A percentile compares a stretch with the other conserved stretches of the same genome.
Evolutionary conservation across 202 grass and related monocot species (phyloP).

Genomic region (Zizania palustris): DNA sequence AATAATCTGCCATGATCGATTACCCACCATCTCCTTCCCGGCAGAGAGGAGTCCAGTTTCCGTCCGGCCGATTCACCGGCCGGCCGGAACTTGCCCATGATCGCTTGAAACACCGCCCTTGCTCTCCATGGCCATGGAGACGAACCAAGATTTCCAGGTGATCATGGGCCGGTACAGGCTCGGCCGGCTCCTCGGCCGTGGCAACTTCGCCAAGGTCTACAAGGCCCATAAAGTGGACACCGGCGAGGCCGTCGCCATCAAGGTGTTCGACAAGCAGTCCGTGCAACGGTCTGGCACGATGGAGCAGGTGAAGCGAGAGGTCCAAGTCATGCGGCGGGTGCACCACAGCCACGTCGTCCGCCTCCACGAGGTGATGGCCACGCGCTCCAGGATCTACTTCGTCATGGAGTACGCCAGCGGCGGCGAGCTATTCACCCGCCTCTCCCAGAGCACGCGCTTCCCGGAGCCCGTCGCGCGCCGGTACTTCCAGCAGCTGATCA

Average conservation of each 20-base stretch:
- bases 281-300: slow-evolving; percentile 49
- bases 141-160: slow-evolving; percentile 35
- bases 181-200: slow-evolving; percentile 48
- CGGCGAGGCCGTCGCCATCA: slow-evolving; percentile 56
- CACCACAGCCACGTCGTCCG: slow-evolving; percentile 49
- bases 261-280: slow-evolving; percentile 58
- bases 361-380: slow-evolving; percentile 70
- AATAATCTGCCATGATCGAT: slow-evolving; percentile 22
- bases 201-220: slow-evolving; percentile 61
- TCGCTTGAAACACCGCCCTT: not conserved
- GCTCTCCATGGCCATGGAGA: slow-evolving; percentile 40
- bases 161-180: slow-evolving; percentile 60
- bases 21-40: not conserved
- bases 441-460: slow-evolving; percentile 42
- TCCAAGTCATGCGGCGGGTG: slow-evolving; percentile 50
- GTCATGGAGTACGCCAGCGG: slow-evolving; percentile 60
- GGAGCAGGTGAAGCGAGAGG: slow-evolving; percentile 57
- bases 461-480: slow-evolving; percentile 49
- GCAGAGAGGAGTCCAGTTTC: not conserved
- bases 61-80: slow-evolving; percentile 32
- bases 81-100: slow-evolving; percentile 39
- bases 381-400: slow-evolving; percentile 59
- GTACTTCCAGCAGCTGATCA: slow-evolving; percentile 61
- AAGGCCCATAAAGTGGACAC: slow-evolving; percentile 42
- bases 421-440: slow-evolving; percentile 52